Evolutionary conservation across 1,284 basidiomycete species (phyloP).

Genomic region (Tylopilus sp.): DNA sequence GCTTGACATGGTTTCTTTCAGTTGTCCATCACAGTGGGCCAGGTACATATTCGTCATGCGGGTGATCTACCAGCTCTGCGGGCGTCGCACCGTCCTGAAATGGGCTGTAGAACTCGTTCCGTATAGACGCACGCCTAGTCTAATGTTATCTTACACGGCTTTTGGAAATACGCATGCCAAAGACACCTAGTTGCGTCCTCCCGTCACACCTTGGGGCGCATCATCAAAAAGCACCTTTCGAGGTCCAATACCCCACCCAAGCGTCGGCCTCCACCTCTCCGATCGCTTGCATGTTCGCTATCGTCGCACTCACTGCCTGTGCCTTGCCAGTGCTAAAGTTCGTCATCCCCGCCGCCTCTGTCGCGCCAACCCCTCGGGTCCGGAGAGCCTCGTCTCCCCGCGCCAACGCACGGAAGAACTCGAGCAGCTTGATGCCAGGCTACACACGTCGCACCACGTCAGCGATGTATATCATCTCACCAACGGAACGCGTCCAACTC

Average conservation of each 20-base stretch:
- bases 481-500: not conserved
- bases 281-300: conserved; percentile 23
- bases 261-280: conserved; percentile 21
- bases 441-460: not conserved
- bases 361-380: not conserved
- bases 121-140: too few relatives aligned
- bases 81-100: too few relatives aligned
- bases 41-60: too few relatives aligned
- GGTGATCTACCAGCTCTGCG: too few relatives aligned
- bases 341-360: conserved; percentile 21
- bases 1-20: too few relatives aligned
- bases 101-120: too few relatives aligned
- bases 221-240: conserved; percentile 15
- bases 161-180: not conserved
- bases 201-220: too few relatives aligned
- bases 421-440: conserved; percentile 32
- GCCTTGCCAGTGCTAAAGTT: conserved; percentile 20
- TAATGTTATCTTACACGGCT: too few relatives aligned
- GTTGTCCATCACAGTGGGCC: too few relatives aligned
- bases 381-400: conserved; percentile 14
- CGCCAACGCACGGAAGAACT: conserved; percentile 22
- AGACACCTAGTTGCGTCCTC: too few relatives aligned
- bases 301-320: conserved; percentile 17
- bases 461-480: not conserved
- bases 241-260: conserved; percentile 29